Conservation (phyloP, 192 early-diverging fungal genomes). For the Backusella liffmaniae region DNA sequence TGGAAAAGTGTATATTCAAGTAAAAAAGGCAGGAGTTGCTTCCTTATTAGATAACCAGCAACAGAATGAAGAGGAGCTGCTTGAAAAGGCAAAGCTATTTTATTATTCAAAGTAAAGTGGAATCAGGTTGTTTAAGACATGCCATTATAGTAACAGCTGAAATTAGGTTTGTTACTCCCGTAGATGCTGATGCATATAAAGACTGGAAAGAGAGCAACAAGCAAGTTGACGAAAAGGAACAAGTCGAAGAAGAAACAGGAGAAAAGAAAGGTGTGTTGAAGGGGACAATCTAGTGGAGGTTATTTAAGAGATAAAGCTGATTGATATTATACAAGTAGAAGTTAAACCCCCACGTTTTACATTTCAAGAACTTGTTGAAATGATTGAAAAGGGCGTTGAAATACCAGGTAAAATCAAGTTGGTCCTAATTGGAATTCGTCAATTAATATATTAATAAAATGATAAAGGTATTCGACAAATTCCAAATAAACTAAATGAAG, state of each 20-base stretch:
- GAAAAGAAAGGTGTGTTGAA: neutral
- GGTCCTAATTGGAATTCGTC: neutral
- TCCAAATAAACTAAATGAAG: conserved; percentile 40
- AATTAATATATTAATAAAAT: neutral
- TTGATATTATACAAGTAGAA: neutral
- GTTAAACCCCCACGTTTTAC: conserved; percentile 25
- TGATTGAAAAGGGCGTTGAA: conserved; percentile 38
- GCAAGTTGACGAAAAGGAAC: neutral
- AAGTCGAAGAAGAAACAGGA: neutral
- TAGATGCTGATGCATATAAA: conserved; percentile 37
- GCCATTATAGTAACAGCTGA: neutral
- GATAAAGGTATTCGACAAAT: conserved; percentile 38
- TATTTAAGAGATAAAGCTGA: neutral
- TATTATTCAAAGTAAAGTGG: conserved; percentile 43
- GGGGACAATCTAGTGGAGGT: too few species aligned
- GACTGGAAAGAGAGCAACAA: conserved; percentile 28
- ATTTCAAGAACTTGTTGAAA: conserved; percentile 43
- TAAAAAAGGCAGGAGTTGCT: conserved; percentile 33
- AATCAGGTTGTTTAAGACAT: neutral
- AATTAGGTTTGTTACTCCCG: conserved; percentile 28
- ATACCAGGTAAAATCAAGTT: conserved; percentile 37
- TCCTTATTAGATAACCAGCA: conserved; percentile 30
- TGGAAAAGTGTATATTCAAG: neutral
- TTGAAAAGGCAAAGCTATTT: conserved; percentile 41
- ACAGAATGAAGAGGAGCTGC: conserved; percentile 27